A percentile compares a stretch with the other conserved stretches of the same genome.
These are phyloP conservation scores for Theileria luwenshuni DNA, from an alignment of 169 alveolate genomes.

Conservation along the genomic window DNA sequence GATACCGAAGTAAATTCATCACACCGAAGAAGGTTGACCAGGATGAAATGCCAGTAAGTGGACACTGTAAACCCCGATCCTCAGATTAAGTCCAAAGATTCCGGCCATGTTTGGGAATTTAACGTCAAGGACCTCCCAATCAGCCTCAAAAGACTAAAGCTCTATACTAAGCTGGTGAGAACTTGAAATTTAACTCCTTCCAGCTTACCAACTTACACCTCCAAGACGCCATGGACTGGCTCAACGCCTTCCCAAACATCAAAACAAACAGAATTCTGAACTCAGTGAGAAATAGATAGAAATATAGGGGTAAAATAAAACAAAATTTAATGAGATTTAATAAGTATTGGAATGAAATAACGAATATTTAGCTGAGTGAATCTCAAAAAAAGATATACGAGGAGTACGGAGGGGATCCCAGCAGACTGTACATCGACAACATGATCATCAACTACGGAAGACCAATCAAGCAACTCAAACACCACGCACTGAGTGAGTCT, in stretches of 20 bases:
- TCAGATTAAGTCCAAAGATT: slow-evolving; percentile 44
- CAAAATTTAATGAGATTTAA: not conserved
- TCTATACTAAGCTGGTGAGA: slow-evolving; percentile 69
- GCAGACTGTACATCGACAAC: slow-evolving; percentile 76
- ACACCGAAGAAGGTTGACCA: slow-evolving; percentile 71
- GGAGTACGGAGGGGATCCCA: slow-evolving; percentile 78
- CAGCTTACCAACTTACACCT: slow-evolving; percentile 70
- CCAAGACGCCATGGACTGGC: slow-evolving; percentile 81
- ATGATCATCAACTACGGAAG: slow-evolving; percentile 72
- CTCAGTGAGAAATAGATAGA: slow-evolving; percentile 45
- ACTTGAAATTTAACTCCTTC: not conserved
- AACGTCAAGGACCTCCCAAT: slow-evolving; percentile 75
- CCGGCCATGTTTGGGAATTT: slow-evolving; percentile 74
- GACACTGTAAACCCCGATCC: not conserved
- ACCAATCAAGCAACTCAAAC: slow-evolving; percentile 69
- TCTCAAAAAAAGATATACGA: slow-evolving; percentile 74
- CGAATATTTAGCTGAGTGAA: slow-evolving; percentile 51
- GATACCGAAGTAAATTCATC: slow-evolving; percentile 70
- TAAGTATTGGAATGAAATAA: too few species aligned
- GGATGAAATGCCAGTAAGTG: slow-evolving; percentile 66
- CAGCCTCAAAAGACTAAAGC: slow-evolving; percentile 72
- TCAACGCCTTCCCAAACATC: slow-evolving; percentile 74
- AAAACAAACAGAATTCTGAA: slow-evolving; percentile 71
- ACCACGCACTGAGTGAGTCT: slow-evolving; percentile 55
- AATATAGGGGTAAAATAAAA: not conserved